Evolutionary conservation across 164 flowering plant species (phyloP).

Genomic region (Paratinospora sagittata): DNA sequence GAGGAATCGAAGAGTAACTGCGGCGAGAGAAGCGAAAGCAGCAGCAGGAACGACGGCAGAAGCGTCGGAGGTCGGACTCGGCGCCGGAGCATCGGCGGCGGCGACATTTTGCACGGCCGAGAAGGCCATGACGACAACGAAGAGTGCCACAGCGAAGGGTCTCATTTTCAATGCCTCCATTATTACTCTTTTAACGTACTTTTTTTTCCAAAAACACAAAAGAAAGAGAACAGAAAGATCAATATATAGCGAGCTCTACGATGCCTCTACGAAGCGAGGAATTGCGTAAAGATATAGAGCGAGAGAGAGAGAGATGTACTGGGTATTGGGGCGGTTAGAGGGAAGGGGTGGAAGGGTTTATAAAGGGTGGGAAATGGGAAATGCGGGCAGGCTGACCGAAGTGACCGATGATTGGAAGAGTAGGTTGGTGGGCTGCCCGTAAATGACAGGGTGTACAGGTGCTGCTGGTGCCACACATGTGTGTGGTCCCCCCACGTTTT

Average conservation of each 20-base stretch:
- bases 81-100: slow-evolving; percentile 32
- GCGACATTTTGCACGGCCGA: slow-evolving; percentile 25
- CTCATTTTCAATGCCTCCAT: slow-evolving; percentile 46
- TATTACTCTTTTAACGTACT: not conserved
- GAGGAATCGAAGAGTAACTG: not conserved
- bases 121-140: slow-evolving; percentile 30
- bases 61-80: slow-evolving; percentile 27
- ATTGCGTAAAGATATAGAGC: no score
- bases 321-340: no score
- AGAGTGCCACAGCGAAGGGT: slow-evolving; percentile 19
- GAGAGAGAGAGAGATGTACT: not conserved
- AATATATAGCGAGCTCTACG: no score
- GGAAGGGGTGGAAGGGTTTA: not conserved
- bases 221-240: no score
- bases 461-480: slow-evolving; percentile 2
- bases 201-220: no score
- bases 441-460: slow-evolving; percentile 3
- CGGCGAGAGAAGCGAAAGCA: slow-evolving; percentile 21
- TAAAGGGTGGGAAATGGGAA: not conserved
- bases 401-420: not conserved
- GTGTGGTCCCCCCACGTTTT: slow-evolving; percentile 4
- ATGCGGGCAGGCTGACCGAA: slow-evolving; percentile 6
- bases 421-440: not conserved
- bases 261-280: no score
- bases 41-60: slow-evolving; percentile 23